phyloP scores from a whole-genome alignment of 2,329 filamentous ascomycete species.

The Ophioceras dolichostomum region DNA sequence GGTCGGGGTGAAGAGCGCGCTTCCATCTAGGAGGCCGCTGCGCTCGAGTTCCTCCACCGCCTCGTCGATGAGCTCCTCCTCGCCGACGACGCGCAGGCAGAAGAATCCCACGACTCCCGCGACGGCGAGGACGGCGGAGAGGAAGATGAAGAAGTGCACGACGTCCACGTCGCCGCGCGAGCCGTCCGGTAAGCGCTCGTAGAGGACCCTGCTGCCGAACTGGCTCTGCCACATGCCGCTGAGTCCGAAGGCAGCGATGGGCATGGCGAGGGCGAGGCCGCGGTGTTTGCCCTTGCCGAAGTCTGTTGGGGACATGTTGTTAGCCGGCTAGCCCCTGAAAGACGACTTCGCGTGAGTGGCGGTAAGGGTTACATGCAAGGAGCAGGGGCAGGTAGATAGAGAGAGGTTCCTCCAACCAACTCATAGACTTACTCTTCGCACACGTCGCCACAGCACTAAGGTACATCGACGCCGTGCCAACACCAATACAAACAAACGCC shows the following conservation, averaged over 20 bases:
- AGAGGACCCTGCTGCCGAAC: constrained; percentile 66
- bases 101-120: constrained; percentile 66
- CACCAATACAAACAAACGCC: constrained; percentile 72
- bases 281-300: constrained; percentile 83
- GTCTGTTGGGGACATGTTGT: constrained; percentile 33
- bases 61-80: constrained; percentile 78
- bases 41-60: constrained; percentile 84
- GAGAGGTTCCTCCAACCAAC: background rate
- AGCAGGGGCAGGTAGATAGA: too few relatives aligned
- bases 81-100: constrained; percentile 66
- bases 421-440: constrained; percentile 53
- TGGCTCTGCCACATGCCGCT: constrained; percentile 96
- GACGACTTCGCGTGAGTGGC: too few relatives aligned
- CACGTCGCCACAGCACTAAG: constrained; percentile 84
- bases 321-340: too few relatives aligned
- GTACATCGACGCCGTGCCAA: constrained; percentile 82
- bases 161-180: constrained; percentile 53
- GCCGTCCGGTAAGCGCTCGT: constrained; percentile 54
- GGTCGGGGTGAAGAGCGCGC: constrained; percentile 57
- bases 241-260: constrained; percentile 85
- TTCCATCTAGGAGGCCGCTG: constrained; percentile 69
- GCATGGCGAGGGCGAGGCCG: constrained; percentile 77
- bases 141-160: constrained; percentile 78
- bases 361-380: too few relatives aligned
- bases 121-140: constrained; percentile 56